Base-by-base conservation (phyloP, 345 rosid genomes). In the Draba incana region DNA sequence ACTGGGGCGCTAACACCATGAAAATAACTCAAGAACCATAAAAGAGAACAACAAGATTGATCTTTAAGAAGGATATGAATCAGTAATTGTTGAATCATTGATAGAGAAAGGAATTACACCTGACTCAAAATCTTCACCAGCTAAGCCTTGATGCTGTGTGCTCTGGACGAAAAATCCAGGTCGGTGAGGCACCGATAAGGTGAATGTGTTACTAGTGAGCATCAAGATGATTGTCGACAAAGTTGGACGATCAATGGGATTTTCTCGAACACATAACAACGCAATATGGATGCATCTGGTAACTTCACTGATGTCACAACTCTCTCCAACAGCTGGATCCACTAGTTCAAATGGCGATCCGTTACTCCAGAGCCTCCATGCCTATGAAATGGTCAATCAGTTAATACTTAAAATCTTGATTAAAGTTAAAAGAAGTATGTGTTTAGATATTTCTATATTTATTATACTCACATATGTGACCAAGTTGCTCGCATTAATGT, bases 401-500 rank as follows among this genome's bases (percentile, higher is more conserved):
- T 10, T 24, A 43, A 43, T 60, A 44, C 15, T 1, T n/a, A 43
- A 3, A 45, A 42, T 6, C 28, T 8, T 60, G 39, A 7, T 9
- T 3, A 3, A 25, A 37, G n/a, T 60, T 43, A 24, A 28, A 14
- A 7, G 38, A 9, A 12, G 8, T 60, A 0, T 12, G n/a, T 42
- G 9, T 28, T 50, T 39, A 2, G 13, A 37, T 50, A 3, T 13
- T 64, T 38, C 2, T 39, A 23, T 47, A 4, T 35, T 14, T 15
- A 30, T 28, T n/a, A n/a, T n/a, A 54, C 71, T 66, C 43, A 55
- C 71, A 55, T 54, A 39, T 28, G 71, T 55, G 41, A 55, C 71
- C 53, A 66, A 43, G 27, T 53, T 55, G 20, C 31, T 42, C 2
- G 12, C 31, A 13, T 25, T 23, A 44, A 1, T 54, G 51, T 66